Percentiles rank a stretch among this genome's conserved stretches.
Evolutionary conservation across 345 rosid species (phyloP).

Genomic region (Populus euphratica): DNA sequence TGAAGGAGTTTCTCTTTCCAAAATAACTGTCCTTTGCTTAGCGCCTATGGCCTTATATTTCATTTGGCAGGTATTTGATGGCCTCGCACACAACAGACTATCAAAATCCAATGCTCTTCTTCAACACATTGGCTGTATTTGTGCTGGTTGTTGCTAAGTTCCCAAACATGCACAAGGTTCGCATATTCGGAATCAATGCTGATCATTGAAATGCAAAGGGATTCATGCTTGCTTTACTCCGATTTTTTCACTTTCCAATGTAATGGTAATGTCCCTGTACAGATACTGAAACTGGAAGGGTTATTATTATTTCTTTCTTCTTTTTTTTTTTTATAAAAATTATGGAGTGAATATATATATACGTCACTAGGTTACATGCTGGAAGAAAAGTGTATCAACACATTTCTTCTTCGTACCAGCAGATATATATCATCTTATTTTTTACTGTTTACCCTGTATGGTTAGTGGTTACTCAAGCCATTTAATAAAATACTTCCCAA

Average conservation of each 20-base stretch:
- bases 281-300: constrained; percentile 36
- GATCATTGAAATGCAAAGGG: constrained; percentile 17
- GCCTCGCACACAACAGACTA: constrained; percentile 33
- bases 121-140: constrained; percentile 31
- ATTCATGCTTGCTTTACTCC: background rate
- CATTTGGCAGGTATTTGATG: constrained; percentile 29
- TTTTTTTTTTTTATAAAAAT: no score
- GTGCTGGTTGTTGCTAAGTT: constrained; percentile 34
- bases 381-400: constrained; percentile 1
- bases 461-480: background rate
- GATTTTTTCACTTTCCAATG: constrained; percentile 16
- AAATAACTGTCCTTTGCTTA: background rate
- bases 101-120: constrained; percentile 35
- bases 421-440: no score
- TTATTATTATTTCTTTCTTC: constrained; percentile 7
- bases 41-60: background rate
- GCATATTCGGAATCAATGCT: constrained; percentile 33
- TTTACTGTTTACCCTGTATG: background rate
- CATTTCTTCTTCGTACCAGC: background rate
- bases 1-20: background rate
- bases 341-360: constrained; percentile 20
- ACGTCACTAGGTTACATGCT: constrained; percentile 13
- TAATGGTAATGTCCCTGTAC: constrained; percentile 28
- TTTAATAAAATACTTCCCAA: background rate
- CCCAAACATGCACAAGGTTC: constrained; percentile 38